Evolutionary conservation across 805 yeast species (phyloP).

Genomic region (Ascoidea rubescens): DNA sequence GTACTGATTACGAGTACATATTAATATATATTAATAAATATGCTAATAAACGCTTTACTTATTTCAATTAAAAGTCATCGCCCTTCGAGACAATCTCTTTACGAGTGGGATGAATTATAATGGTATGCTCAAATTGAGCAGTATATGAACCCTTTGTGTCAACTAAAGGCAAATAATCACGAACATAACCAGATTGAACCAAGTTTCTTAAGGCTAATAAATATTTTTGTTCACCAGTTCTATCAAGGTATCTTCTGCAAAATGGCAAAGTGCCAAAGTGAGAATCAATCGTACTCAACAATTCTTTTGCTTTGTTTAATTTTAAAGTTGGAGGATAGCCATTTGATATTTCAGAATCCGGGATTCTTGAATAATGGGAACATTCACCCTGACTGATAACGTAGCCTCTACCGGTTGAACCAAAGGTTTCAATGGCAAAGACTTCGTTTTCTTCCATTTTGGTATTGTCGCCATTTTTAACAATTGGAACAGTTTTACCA

Average conservation of each 20-base stretch:
- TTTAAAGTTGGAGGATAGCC: conserved; percentile 32
- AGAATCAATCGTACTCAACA: conserved; percentile 56
- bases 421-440: conserved; percentile 96
- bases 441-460: conserved; percentile 99
- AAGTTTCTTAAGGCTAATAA: conserved; percentile 73
- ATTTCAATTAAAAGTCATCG: conserved; percentile 54
- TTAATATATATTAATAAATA: too few relatives aligned
- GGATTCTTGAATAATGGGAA: conserved; percentile 74
- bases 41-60: too few relatives aligned
- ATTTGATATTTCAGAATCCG: conserved; percentile 26
- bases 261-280: conserved; percentile 92
- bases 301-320: conserved; percentile 51
- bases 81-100: conserved; percentile 95
- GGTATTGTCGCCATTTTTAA: conserved; percentile 82
- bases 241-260: conserved; percentile 89
- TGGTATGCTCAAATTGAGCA: conserved; percentile 94
- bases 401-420: conserved; percentile 90
- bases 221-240: conserved; percentile 85
- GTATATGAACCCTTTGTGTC: conserved; percentile 81
- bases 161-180: conserved; percentile 86
- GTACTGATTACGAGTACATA: too few relatives aligned
- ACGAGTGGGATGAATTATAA: conserved; percentile 75
- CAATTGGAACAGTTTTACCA: conserved; percentile 94
- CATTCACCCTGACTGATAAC: conserved; percentile 83
- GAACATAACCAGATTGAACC: conserved; percentile 76